Base-by-base conservation (phyloP, 768 basidiomycete genomes). In the Mycena capillaripes region DNA sequence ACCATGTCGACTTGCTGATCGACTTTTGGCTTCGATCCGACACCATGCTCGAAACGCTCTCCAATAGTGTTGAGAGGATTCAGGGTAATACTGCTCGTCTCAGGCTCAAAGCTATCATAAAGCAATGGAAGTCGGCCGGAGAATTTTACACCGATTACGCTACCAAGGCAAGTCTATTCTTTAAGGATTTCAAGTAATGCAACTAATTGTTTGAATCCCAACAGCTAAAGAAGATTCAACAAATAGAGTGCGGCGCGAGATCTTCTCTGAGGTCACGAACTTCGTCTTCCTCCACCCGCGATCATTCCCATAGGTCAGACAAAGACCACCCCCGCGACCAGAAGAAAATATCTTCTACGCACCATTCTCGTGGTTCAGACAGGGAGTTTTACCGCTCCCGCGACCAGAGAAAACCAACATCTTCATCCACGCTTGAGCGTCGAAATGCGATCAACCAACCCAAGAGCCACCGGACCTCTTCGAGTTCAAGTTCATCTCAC, bases 21-120 rank as follows among this genome's bases (percentile, higher is more conserved):
- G 60, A 72, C 0, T 67, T 63, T 44, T 72, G 65, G 66, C 27
- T 68, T 30, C 60, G 66, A 9, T 72, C 71, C 16, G 71, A 72
- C 44, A 72, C 66, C 9, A 72, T 72, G 66, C 66, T 72, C 4
- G 71, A 72, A 34, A 67, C 71, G 9, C 48, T 72, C 10, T 62
- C 52, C 44, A 42, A 27, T 16, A 40, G 66, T n/a, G 66, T 72
- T 21, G 38, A 48, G 25, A 52, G 65, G n/a, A 38, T 72, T 8
- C 44, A 46, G 23, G 56, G 46, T 19, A 57, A 48, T 23, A 48
- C 53, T 23, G 60, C 66, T 0, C 65, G 59, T 25, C 55, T 72
- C 44, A 67, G 66, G 40, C 71, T 72, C 36, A 21, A 67, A 52
- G 36, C 66, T n/a, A 72, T 23, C 3, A 7, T 29, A 27, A 12